phyloP scores from a whole-genome alignment of 2,329 filamentous ascomycete species.

The Phaeosphaeriaceae sp. region DNA sequence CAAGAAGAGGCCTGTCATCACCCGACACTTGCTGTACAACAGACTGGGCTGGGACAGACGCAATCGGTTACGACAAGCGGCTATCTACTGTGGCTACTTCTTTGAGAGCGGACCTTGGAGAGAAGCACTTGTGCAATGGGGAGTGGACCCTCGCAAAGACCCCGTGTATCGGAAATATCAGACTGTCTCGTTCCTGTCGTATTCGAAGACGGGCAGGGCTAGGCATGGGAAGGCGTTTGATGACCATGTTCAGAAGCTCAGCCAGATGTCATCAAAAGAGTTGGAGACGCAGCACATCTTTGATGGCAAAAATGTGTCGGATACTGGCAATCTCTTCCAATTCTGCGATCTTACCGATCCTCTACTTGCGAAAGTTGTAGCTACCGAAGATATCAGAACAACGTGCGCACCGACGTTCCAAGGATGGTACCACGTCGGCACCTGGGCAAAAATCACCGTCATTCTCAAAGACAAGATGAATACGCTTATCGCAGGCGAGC shows the following conservation, averaged over 20 bases:
- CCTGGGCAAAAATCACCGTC: slow-evolving; percentile 81
- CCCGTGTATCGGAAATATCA: slow-evolving; percentile 84
- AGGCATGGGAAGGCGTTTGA: slow-evolving; percentile 36
- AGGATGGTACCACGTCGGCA: slow-evolving; percentile 85
- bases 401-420: slow-evolving; percentile 60
- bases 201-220: slow-evolving; percentile 38
- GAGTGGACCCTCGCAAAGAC: slow-evolving; percentile 81
- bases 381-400: slow-evolving; percentile 60
- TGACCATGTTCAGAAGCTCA: slow-evolving; percentile 32
- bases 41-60: slow-evolving; percentile 64
- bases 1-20: slow-evolving; percentile 81
- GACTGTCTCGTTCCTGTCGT: slow-evolving; percentile 63
- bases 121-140: slow-evolving; percentile 84
- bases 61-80: slow-evolving; percentile 71
- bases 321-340: slow-evolving; percentile 92
- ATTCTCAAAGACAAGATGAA: slow-evolving; percentile 87
- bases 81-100: slow-evolving; percentile 87
- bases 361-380: slow-evolving; percentile 70
- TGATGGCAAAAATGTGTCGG: slow-evolving; percentile 75
- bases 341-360: slow-evolving; percentile 91
- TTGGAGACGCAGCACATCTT: slow-evolving; percentile 70
- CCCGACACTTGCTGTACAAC: slow-evolving; percentile 81
- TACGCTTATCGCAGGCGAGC: slow-evolving; percentile 46
- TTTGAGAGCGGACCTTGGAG: slow-evolving; percentile 93
- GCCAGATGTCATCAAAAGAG: slow-evolving; percentile 27